A percentile compares a stretch with the other conserved stretches of the same genome.
phyloP scores from a whole-genome alignment of 192 early-diverging fungal genomes.

The Linnemannia schmuckeri region DNA sequence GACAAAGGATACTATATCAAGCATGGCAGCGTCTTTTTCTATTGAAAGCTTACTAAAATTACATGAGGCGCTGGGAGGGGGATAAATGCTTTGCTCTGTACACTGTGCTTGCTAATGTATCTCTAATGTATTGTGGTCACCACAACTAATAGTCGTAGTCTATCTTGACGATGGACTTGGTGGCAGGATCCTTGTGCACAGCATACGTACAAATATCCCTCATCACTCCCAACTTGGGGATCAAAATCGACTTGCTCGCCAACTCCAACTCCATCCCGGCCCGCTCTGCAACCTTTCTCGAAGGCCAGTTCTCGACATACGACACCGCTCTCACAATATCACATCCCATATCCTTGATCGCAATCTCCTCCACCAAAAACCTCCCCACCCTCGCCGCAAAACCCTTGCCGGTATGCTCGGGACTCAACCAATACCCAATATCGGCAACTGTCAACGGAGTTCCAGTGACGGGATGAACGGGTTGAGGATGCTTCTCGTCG shows the following conservation, averaged over 20 bases:
- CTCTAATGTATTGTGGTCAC: no score
- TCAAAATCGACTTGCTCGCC: constrained; percentile 16
- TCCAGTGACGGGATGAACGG: constrained; percentile 13
- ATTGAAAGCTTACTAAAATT: no score
- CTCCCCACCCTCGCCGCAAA: constrained; percentile 20
- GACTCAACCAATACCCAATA: constrained; percentile 47
- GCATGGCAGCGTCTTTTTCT: no score
- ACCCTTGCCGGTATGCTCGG: constrained; percentile 29
- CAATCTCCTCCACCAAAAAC: constrained; percentile 38
- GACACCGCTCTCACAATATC: constrained; percentile 40
- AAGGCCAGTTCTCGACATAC: constrained; percentile 20
- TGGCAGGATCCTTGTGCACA: constrained; percentile 18
- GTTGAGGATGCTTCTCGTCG: neutral
- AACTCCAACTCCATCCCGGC: constrained; percentile 32
- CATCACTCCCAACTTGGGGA: constrained; percentile 25
- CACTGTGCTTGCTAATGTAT: no score
- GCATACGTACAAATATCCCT: constrained; percentile 34
- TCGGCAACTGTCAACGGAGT: constrained; percentile 20
- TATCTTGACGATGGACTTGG: constrained; percentile 21
- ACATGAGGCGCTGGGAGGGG: no score
- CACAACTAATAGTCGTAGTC: constrained; percentile 34
- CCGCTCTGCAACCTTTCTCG: constrained; percentile 28
- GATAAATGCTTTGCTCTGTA: no score
- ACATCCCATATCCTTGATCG: constrained; percentile 30
- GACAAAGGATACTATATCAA: no score